These are phyloP conservation scores for Wickerhamiella siamensis DNA, from an alignment of 805 yeast genomes.

Conservation along the genomic window DNA sequence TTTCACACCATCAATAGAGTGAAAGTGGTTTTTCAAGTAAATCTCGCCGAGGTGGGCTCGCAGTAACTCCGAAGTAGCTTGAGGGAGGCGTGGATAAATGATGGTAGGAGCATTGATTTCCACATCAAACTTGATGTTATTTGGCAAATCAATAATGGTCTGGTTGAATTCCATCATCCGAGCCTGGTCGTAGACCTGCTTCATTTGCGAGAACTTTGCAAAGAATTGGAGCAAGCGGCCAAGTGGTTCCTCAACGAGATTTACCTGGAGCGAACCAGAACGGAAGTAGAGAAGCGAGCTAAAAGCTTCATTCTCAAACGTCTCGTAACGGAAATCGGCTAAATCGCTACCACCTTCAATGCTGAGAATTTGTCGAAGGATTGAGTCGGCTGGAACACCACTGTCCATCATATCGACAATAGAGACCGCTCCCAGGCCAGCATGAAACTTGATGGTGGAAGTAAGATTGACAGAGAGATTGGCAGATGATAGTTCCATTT, in stretches of 20 bases:
- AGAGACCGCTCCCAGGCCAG: slow-evolving; percentile 65
- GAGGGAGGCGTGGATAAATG: slow-evolving; percentile 49
- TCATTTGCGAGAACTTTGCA: slow-evolving; percentile 69
- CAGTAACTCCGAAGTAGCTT: slow-evolving; percentile 36
- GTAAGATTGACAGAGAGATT: slow-evolving; percentile 46
- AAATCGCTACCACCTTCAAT: slow-evolving; percentile 75
- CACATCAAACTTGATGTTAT: slow-evolving; percentile 55
- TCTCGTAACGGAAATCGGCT: slow-evolving; percentile 74
- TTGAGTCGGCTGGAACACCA: slow-evolving; percentile 38
- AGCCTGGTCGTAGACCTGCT: slow-evolving; percentile 75
- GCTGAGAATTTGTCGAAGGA: slow-evolving; percentile 49
- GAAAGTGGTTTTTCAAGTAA: slow-evolving; percentile 49
- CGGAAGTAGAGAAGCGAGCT: slow-evolving; percentile 46
- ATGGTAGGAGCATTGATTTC: slow-evolving; percentile 68
- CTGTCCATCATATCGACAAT: slow-evolving; percentile 64
- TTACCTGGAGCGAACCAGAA: slow-evolving; percentile 62
- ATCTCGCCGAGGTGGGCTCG: slow-evolving; percentile 74
- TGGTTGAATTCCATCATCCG: slow-evolving; percentile 79
- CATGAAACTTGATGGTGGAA: slow-evolving; percentile 46
- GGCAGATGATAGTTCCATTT: slow-evolving; percentile 62
- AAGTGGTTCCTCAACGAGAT: slow-evolving; percentile 71
- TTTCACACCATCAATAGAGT: slow-evolving; percentile 17
- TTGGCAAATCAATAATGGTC: slow-evolving; percentile 47
- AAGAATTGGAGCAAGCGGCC: slow-evolving; percentile 51
- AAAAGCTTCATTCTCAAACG: slow-evolving; percentile 42